Conservation (phyloP, 768 basidiomycete species). For the Fomitopsis serialis region DNA sequence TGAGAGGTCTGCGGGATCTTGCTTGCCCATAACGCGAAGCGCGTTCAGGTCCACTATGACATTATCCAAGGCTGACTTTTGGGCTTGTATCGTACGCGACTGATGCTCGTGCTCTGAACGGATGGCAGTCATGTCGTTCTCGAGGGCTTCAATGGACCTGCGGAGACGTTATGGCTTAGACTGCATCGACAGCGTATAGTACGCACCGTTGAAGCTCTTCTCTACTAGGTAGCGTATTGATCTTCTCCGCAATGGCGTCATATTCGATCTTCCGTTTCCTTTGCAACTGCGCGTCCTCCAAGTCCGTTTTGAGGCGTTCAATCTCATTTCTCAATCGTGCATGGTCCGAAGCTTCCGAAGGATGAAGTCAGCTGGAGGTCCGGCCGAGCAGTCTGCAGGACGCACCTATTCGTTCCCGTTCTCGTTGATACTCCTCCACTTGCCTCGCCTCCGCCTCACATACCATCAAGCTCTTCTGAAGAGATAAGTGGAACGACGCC, state of each 20-base stretch:
- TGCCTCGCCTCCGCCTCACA: conserved; percentile 84
- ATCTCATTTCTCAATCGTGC: conserved; percentile 64
- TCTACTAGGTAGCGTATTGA: conserved; percentile 70
- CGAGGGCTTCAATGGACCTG: conserved; percentile 64
- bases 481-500: conserved; percentile 64
- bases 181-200: not conserved
- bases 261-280: conserved; percentile 82
- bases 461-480: conserved; percentile 78
- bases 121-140: conserved; percentile 77
- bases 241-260: conserved; percentile 77
- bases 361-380: conserved; percentile 6
- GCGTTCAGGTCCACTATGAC: conserved; percentile 59
- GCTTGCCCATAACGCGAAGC: conserved; percentile 66
- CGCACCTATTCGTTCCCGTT: conserved; percentile 67
- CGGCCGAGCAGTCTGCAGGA: conserved; percentile 7
- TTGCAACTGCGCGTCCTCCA: conserved; percentile 76
- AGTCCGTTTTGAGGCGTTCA: conserved; percentile 64
- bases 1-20: conserved; percentile 41
- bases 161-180: not conserved
- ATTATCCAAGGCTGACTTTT: conserved; percentile 60
- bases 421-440: conserved; percentile 77
- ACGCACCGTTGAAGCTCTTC: conserved; percentile 75
- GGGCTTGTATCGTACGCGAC: conserved; percentile 56
- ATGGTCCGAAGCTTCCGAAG: conserved; percentile 60
- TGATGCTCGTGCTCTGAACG: conserved; percentile 71